Evolutionary conservation across 2,329 filamentous ascomycete species (phyloP).

Genomic region (Myriangium duriaei): DNA sequence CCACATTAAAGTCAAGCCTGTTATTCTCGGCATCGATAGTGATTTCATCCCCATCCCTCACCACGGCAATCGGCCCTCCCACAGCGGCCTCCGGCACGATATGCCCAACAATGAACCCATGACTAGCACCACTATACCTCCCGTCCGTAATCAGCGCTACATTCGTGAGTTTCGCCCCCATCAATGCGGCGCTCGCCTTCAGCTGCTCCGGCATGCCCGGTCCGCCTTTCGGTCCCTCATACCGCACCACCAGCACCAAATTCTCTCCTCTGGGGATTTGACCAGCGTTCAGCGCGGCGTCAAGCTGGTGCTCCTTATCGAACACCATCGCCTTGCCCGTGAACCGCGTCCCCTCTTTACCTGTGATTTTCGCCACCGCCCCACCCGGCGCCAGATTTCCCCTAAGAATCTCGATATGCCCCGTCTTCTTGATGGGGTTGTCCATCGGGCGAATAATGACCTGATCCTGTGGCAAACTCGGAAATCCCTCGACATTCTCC

Average conservation of each 20-base stretch:
- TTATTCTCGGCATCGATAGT: slow-evolving; percentile 74
- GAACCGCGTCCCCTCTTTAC: slow-evolving; percentile 80
- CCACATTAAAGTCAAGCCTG: slow-evolving; percentile 56
- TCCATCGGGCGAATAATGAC: slow-evolving; percentile 68
- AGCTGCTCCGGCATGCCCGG: slow-evolving; percentile 68
- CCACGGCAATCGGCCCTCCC: slow-evolving; percentile 72
- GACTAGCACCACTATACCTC: slow-evolving; percentile 67
- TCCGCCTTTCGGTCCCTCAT: slow-evolving; percentile 68
- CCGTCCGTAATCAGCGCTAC: slow-evolving; percentile 64
- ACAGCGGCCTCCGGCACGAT: slow-evolving; percentile 79
- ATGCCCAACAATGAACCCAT: slow-evolving; percentile 80
- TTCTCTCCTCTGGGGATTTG: slow-evolving; percentile 64
- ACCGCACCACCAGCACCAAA: slow-evolving; percentile 78
- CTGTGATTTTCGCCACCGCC: slow-evolving; percentile 90
- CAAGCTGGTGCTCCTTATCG: slow-evolving; percentile 70
- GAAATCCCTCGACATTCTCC: slow-evolving; percentile 67
- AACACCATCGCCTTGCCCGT: slow-evolving; percentile 72
- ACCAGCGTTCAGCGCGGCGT: slow-evolving; percentile 59
- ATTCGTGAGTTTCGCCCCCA: slow-evolving; percentile 60
- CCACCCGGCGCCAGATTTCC: slow-evolving; percentile 83
- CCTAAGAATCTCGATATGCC: slow-evolving; percentile 76
- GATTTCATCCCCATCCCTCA: slow-evolving; percentile 69
- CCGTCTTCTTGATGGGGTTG: slow-evolving; percentile 75
- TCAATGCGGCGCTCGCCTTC: slow-evolving; percentile 59
- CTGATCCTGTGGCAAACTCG: slow-evolving; percentile 65